A percentile compares a stretch with the other conserved stretches of the same genome.
Conservation (phyloP, 768 basidiomycete genomes). For the Tulasnella calospora region DNA sequence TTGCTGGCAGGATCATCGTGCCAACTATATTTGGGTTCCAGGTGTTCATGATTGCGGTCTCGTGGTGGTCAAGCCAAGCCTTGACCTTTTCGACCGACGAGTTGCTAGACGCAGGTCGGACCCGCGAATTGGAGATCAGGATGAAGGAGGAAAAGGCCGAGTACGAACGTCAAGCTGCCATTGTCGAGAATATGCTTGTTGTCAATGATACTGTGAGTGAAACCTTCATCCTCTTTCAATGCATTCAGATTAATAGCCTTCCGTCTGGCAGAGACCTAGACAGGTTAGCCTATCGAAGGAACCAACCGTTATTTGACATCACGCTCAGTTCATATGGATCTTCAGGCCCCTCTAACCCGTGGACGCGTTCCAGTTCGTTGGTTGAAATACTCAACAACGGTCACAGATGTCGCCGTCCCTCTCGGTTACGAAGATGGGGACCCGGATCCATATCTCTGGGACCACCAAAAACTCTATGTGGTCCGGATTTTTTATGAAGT, state of each 20-base stretch:
- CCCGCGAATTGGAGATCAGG: not conserved
- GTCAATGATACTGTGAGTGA: not conserved
- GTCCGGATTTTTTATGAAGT: constrained; percentile 15
- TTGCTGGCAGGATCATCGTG: not conserved
- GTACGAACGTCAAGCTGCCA: not conserved
- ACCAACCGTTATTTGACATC: not conserved
- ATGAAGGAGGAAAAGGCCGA: not conserved
- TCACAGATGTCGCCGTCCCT: constrained; percentile 12
- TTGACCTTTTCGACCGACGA: constrained; percentile 22
- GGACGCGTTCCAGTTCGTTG: not conserved
- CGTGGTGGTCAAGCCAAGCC: constrained; percentile 16
- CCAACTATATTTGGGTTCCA: constrained; percentile 14
- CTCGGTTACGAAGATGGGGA: constrained; percentile 16
- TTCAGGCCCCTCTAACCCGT: not conserved
- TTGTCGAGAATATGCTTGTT: not conserved
- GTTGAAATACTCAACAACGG: not conserved
- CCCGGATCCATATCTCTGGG: not conserved
- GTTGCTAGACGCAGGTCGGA: not conserved
- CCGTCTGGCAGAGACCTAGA: not conserved
- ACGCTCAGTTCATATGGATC: not conserved
- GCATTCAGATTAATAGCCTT: not conserved
- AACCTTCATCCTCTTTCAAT: not conserved
- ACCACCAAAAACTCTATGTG: constrained; percentile 14
- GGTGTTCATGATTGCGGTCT: constrained; percentile 10
- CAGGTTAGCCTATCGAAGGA: not conserved